Evolutionary conservation across 2,329 filamentous ascomycete species (phyloP), one percentile per base, ranked within the genome.

Genomic region (Exophiala xenobiotica): DNA sequence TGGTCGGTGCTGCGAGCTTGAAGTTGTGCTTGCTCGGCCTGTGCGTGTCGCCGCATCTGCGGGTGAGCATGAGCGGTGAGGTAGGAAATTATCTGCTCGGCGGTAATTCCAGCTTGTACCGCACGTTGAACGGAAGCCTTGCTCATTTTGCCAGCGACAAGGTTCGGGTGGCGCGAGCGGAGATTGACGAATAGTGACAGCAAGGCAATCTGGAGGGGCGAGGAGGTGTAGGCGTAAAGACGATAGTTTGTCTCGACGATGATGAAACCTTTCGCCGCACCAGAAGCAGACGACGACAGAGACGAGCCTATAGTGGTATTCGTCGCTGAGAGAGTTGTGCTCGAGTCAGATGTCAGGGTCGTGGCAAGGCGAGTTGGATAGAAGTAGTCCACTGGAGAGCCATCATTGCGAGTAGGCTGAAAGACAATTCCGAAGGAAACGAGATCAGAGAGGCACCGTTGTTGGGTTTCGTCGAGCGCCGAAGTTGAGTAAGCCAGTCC

Each of bases 241-340:
- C 93, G 88, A 74, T 96, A 97, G 73, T 99, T 99, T 6, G 93
- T 99, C 74, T 99, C 93, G 60, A 99, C 82, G 64, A 99, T 91
- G 66, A 99, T 90, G 74, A 90, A 93, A 57, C 91, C 91, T 4
- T 70, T 67, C 19, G 59, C 61, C 44, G 65, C 66, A 33, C 33
- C 33, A 18, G 56, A 46, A 27, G 56, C 54, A 39, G 63, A 63
- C 18, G 60, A 56, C 29, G 69, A 67, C 1, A 83, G 78, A 6
- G 85, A 85, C 35, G 86, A 85, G 23, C 83, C 78, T 60, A 91
- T 82, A 6, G 83, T 83, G 9, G 85, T 81, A 60, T 81, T 80
- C 44, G 85, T 81, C 69, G 81, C 85, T 48, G 87, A 85, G 6
- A 95, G 77, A 11, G 85, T 81, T 26, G 83, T 79, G 22, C 76